phyloP scores from a whole-genome alignment of 148 eudicot species.

The Persicaria maculosa region DNA sequence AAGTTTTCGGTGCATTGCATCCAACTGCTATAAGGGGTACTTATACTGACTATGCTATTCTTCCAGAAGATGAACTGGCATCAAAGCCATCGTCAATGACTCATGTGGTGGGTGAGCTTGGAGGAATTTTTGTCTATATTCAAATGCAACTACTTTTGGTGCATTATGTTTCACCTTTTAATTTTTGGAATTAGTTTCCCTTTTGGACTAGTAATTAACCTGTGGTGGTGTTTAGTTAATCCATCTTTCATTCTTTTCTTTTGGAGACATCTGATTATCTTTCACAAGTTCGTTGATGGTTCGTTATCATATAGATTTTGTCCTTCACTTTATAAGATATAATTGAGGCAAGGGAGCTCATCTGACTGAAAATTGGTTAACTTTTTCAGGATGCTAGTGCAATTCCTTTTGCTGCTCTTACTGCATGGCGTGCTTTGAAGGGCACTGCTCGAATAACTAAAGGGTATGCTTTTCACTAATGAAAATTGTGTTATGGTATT shows the following conservation, averaged over 20 bases:
- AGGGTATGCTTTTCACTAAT: constrained; percentile 50
- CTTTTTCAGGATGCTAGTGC: constrained; percentile 78
- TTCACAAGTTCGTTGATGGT: background rate
- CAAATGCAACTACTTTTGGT: background rate
- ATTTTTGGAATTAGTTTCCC: background rate
- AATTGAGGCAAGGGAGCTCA: background rate
- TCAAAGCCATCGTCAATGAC: constrained; percentile 56
- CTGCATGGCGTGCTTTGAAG: constrained; percentile 96
- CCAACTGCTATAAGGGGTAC: constrained; percentile 99
- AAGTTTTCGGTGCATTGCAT: constrained; percentile 93
- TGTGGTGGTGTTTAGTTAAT: background rate
- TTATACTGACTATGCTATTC: constrained; percentile 85
- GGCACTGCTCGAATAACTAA: constrained; percentile 69
- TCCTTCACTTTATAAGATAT: background rate
- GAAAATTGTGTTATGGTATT: background rate
- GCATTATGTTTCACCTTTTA: background rate
- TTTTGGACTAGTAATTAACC: background rate
- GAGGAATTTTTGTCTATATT: background rate
- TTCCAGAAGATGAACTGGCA: constrained; percentile 64
- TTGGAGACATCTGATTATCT: background rate
- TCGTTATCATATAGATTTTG: background rate
- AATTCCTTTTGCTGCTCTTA: constrained; percentile 93
- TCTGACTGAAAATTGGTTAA: background rate
- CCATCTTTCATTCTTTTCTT: background rate
- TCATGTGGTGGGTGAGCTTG: constrained; percentile 59